These are phyloP conservation scores for Mollisiaceae sp. DNA, from an alignment of 2,329 filamentous ascomycete genomes.

Conservation along the genomic window DNA sequence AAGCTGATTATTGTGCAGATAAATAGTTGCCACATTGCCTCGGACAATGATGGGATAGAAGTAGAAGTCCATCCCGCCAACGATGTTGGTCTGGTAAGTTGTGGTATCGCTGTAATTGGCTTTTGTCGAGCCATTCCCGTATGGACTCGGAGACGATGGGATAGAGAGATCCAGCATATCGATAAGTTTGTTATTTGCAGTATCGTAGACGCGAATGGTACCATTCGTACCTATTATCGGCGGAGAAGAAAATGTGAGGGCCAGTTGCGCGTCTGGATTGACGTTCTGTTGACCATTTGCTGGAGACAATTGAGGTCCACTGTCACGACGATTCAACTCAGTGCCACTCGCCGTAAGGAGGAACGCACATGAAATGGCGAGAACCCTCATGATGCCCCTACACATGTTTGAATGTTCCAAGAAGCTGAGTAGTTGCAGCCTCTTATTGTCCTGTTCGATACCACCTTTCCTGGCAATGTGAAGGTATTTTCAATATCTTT, in stretches of 20 bases:
- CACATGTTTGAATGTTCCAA: background rate
- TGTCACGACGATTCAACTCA: background rate
- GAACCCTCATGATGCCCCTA: background rate
- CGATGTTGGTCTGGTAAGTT: background rate
- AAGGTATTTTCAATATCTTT: background rate
- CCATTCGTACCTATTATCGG: background rate
- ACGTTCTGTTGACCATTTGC: background rate
- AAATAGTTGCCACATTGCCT: background rate
- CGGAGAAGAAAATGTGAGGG: background rate
- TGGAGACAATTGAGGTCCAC: background rate
- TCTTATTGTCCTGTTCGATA: background rate
- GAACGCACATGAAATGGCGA: background rate
- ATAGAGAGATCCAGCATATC: background rate
- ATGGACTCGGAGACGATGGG: background rate
- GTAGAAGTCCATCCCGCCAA: background rate
- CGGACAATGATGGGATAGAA: background rate
- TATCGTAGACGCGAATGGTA: background rate
- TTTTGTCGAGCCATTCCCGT: background rate
- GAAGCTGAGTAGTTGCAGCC: background rate
- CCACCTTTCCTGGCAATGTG: background rate
- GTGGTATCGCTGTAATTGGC: background rate
- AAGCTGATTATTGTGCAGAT: background rate
- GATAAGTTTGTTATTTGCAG: background rate
- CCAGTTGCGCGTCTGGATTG: background rate
- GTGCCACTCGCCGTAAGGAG: background rate